Conservation (phyloP, 164 flowering plant genomes). For the Cinnamomum chago region DNA sequence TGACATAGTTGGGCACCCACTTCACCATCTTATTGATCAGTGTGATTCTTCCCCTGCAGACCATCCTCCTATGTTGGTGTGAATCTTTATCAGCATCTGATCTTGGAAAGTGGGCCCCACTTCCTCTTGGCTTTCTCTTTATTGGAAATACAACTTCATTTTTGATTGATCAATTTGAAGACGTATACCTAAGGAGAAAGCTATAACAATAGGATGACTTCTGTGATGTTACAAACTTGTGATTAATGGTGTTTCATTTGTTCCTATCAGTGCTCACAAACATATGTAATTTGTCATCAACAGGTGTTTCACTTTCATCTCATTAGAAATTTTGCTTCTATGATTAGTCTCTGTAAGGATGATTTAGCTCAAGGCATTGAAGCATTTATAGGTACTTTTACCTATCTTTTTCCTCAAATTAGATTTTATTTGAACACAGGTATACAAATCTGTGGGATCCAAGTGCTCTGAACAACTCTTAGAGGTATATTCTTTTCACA, state of each 20-base stretch:
- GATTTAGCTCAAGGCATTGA: background rate
- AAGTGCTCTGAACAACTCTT: constrained; percentile 72
- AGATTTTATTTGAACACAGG: constrained; percentile 29
- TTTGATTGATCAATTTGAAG: background rate
- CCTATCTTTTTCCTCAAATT: background rate
- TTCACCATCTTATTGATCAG: background rate
- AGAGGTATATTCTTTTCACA: constrained; percentile 46
- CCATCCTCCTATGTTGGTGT: background rate
- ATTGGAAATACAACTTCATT: background rate
- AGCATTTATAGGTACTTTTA: background rate
- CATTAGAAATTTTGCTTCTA: background rate
- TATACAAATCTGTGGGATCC: constrained; percentile 70
- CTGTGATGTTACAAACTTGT: background rate
- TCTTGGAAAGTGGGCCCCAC: background rate
- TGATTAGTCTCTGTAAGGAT: background rate
- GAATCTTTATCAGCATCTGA: background rate
- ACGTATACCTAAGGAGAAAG: background rate
- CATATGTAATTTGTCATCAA: background rate
- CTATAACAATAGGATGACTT: background rate
- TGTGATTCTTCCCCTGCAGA: background rate
- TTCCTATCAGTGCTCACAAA: background rate
- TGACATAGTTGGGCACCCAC: background rate
- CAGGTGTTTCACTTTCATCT: too few species aligned
- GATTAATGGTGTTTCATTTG: too few species aligned
- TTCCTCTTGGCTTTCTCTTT: background rate